Conservation (phyloP, 192 early-diverging fungal species). For the Jimgerdemannia lactiflua region DNA sequence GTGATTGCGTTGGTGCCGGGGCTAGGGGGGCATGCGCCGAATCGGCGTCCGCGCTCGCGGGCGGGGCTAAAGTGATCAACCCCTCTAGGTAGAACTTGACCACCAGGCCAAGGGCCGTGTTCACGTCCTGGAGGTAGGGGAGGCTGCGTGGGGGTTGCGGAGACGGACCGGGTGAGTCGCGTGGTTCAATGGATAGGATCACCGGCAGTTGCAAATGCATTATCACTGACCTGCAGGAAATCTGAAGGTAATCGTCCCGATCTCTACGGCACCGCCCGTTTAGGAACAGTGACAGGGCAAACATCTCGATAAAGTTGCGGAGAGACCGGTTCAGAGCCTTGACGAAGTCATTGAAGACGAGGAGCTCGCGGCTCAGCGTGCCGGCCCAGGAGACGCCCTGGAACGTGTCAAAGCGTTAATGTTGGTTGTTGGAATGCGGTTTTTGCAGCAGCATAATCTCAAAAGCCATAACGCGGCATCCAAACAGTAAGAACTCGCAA, state of each 20-base stretch:
- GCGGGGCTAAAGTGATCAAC: slow-evolving; percentile 16
- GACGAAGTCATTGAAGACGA: slow-evolving; percentile 73
- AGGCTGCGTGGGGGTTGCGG: slow-evolving; percentile 21
- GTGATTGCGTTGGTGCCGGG: neutral
- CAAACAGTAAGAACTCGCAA: neutral
- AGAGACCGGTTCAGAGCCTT: slow-evolving; percentile 56
- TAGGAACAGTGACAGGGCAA: slow-evolving; percentile 51
- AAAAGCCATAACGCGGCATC: neutral
- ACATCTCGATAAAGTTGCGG: slow-evolving; percentile 58
- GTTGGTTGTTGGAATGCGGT: neutral
- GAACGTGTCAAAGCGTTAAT: slow-evolving; percentile 3
- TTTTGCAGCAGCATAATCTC: neutral
- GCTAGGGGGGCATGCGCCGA: neutral
- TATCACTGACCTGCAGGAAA: slow-evolving; percentile 33
- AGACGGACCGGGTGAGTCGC: neutral
- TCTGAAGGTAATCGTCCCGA: slow-evolving; percentile 38
- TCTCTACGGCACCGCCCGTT: slow-evolving; percentile 46
- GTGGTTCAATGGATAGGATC: neutral
- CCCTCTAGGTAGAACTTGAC: slow-evolving; percentile 47
- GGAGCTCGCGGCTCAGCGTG: slow-evolving; percentile 63
- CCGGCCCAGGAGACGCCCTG: slow-evolving; percentile 53
- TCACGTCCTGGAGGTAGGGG: slow-evolving; percentile 51
- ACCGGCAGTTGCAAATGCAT: neutral
- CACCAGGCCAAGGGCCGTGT: slow-evolving; percentile 49
- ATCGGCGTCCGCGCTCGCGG: neutral